A percentile compares a stretch with the other conserved stretches of the same genome.
Conservation (phyloP, 140 eudicot species). For the Bidens hawaiensis region DNA sequence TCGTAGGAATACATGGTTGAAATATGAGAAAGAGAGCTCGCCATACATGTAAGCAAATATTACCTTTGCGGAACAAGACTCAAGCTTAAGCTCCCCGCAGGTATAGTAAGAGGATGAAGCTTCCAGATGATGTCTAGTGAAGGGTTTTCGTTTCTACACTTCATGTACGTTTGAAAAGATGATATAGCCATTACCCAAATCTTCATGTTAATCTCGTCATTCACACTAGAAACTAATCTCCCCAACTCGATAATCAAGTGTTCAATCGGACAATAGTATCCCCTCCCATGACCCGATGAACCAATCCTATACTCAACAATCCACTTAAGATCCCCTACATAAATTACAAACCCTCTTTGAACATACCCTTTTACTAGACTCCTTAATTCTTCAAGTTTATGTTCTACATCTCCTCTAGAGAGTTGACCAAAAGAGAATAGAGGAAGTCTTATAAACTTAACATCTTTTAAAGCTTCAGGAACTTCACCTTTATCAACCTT, state of each 20-base stretch:
- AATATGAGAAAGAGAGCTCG: not conserved
- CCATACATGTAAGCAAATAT: not conserved
- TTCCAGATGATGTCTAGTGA: slow-evolving; percentile 69
- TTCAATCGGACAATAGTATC: slow-evolving; percentile 73
- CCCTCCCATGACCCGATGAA: slow-evolving; percentile 34
- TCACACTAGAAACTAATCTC: slow-evolving; percentile 39
- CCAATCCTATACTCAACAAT: slow-evolving; percentile 53
- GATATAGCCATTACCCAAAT: slow-evolving; percentile 84
- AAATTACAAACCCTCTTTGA: slow-evolving; percentile 59
- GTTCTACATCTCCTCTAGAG: slow-evolving; percentile 52
- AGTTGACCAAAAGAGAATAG: slow-evolving; percentile 51
- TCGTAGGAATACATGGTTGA: slow-evolving; percentile 3
- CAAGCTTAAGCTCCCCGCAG: slow-evolving; percentile 69
- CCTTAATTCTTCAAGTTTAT: slow-evolving; percentile 54
- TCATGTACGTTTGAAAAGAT: slow-evolving; percentile 78
- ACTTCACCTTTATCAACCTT: slow-evolving; percentile 56
- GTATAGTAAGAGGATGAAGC: slow-evolving; percentile 71
- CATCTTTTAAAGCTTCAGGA: slow-evolving; percentile 50
- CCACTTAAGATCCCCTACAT: slow-evolving; percentile 85
- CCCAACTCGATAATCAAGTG: slow-evolving; percentile 72
- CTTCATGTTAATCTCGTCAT: slow-evolving; percentile 33
- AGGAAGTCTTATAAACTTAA: slow-evolving; percentile 56
- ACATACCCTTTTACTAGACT: slow-evolving; percentile 49
- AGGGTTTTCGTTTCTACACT: slow-evolving; percentile 56
- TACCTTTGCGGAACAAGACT: slow-evolving; percentile 77